Base-by-base conservation (phyloP, 2,329 filamentous ascomycete species). In the Monilinia fructigena region DNA sequence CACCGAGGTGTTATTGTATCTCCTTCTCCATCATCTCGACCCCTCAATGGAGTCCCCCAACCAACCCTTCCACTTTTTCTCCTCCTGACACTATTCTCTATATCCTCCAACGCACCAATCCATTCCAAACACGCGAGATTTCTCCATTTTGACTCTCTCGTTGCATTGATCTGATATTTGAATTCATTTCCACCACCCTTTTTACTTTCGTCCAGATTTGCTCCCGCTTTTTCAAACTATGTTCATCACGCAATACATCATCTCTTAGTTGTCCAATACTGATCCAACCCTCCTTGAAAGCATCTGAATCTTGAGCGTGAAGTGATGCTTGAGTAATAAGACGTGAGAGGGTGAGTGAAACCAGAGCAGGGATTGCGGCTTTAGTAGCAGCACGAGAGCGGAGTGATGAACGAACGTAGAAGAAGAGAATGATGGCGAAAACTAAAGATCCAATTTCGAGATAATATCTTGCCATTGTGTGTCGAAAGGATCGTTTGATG, bases 211-310 rank as follows among this genome's bases (percentile, higher is more conserved):
- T 84, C 95, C 96, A 99, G 61, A 99, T 82, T 66, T 86, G 85
- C 75, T 95, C 90, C 48, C 95, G 85, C 72, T 93, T 86, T 11
- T 83, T 82, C 26, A 93, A 83, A 4, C 86, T 89, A 76, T 97
- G 92, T 68, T 96, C 88, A 38, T 89, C 86, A 26, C 94, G 84
- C 50, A 99, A 82, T 3, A 99, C 89, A 75, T 98, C 94, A 75
- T 99, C 95, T 68, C 95, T 85, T 64, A 99, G 81, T 76, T 98
- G 95, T 0, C 91, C 91, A 72, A 97, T 85, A 74, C 92, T 91
- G 69, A 99, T 85, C 80, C 91, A 96, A 1, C 88, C 83, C 69
- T 97, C 93, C 23, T 87, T 85, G 62, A 83, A 88, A 68, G 77
- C 83, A 77, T 76, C 87, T 76, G 77, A 86, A 55, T 87, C 86